A percentile compares a stretch with the other conserved stretches of the same genome.
Evolutionary conservation across 495 filamentous ascomycete genomes (phyloP).

Genomic region (Copromyces sp.): DNA sequence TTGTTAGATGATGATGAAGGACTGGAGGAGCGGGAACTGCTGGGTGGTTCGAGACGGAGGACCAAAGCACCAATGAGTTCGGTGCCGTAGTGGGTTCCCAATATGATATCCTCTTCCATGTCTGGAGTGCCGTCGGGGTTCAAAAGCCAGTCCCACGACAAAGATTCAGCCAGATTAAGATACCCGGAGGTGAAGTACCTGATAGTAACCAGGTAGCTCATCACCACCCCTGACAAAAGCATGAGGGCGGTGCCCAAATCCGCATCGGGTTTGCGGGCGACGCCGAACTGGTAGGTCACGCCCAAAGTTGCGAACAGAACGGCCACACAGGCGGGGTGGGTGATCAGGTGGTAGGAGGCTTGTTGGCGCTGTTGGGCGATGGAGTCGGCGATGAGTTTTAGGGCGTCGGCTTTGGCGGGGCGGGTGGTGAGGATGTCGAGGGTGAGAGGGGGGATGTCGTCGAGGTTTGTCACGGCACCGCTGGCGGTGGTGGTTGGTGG

Average conservation of each 20-base stretch:
- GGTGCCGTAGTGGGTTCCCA: constrained; percentile 30
- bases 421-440: constrained; percentile 24
- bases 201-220: constrained; percentile 32
- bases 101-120: constrained; percentile 27
- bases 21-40: not conserved
- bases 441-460: constrained; percentile 33
- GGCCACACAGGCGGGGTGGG: constrained; percentile 31
- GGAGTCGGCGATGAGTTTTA: constrained; percentile 35
- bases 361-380: constrained; percentile 38
- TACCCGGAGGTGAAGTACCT: constrained; percentile 33
- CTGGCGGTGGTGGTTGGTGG: constrained; percentile 7
- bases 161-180: constrained; percentile 26
- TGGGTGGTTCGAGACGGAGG: constrained; percentile 27
- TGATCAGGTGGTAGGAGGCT: constrained; percentile 25
- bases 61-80: constrained; percentile 35
- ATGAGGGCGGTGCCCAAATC: constrained; percentile 28
- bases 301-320: constrained; percentile 17
- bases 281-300: constrained; percentile 26
- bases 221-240: constrained; percentile 24
- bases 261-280: constrained; percentile 4
- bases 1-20: not conserved
- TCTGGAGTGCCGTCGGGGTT: not conserved
- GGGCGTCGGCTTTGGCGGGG: constrained; percentile 31
- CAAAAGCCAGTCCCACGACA: constrained; percentile 30
- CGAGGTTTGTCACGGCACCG: constrained; percentile 5